phyloP scores from a whole-genome alignment of 495 filamentous ascomycete species.

The Xylaria acuta region DNA sequence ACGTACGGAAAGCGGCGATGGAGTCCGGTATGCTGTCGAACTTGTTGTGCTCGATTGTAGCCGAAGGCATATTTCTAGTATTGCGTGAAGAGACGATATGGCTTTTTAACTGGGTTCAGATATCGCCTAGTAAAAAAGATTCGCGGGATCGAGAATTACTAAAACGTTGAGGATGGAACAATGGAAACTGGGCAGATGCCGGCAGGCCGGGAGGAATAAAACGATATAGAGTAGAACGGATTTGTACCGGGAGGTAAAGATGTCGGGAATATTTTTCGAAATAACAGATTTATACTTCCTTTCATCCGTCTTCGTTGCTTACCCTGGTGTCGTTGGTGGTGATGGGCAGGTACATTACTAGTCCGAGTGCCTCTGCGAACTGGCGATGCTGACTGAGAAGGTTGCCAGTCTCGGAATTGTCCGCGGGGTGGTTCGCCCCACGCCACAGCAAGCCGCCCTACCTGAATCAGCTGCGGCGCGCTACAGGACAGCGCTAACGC shows the following conservation, averaged over 20 bases:
- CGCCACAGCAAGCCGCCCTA: neutral
- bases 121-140: neutral
- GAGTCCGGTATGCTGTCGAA: constrained; percentile 90
- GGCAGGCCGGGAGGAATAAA: neutral
- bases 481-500: constrained; percentile 1
- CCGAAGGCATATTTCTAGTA: constrained; percentile 46
- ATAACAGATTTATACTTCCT: neutral
- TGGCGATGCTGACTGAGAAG: constrained; percentile 10
- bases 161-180: neutral
- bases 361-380: neutral
- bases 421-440: constrained; percentile 16
- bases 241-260: neutral
- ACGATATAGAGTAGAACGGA: neutral
- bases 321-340: neutral
- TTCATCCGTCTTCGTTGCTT: neutral
- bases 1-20: constrained; percentile 81
- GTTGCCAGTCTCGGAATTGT: constrained; percentile 2
- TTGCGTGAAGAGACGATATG: neutral
- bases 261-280: neutral
- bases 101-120: neutral
- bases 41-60: constrained; percentile 50
- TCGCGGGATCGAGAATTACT: neutral
- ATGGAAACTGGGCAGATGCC: neutral
- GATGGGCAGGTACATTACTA: neutral
- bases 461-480: neutral